Conservation (phyloP, 139 green algal genomes). For the Chlamydomonas incerta region DNA sequence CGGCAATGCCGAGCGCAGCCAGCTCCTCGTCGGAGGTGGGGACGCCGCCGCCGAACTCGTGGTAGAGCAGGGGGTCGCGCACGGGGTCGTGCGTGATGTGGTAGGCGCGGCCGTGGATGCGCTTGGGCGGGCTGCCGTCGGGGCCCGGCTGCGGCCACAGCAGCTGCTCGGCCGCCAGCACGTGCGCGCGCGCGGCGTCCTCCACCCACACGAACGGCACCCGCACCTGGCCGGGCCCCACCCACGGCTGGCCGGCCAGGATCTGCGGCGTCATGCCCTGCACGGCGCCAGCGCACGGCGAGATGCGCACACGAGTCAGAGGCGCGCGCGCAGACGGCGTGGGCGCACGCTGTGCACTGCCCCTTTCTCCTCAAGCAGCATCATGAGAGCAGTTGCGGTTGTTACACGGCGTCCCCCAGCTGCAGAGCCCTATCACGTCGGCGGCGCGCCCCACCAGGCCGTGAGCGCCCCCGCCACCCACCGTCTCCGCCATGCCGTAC, state of each 20-base stretch:
- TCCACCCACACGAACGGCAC: slow-evolving; percentile 35
- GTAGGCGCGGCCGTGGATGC: slow-evolving; percentile 29
- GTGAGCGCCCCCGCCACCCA: too few relatives aligned
- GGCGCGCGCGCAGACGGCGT: neutral
- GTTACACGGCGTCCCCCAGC: too few relatives aligned
- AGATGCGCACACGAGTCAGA: neutral
- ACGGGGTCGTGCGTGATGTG: slow-evolving; percentile 26
- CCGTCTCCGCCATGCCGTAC: slow-evolving; percentile 11
- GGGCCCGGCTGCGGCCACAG: neutral
- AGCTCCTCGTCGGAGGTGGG: too few relatives aligned
- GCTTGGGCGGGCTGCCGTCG: neutral
- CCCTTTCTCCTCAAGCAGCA: too few relatives aligned
- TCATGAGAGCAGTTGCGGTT: too few relatives aligned
- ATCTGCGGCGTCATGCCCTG: neutral
- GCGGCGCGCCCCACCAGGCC: too few relatives aligned
- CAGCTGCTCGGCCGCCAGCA: slow-evolving; percentile 9
- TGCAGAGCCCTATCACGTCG: too few relatives aligned
- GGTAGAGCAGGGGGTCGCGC: slow-evolving; percentile 2
- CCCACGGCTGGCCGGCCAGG: neutral
- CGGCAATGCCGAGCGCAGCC: neutral
- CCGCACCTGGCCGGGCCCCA: neutral
- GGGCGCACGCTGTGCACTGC: too few relatives aligned
- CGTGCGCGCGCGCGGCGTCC: slow-evolving; percentile 27
- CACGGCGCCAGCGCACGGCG: neutral
- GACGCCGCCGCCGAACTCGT: neutral